A percentile compares a stretch with the other conserved stretches of the same genome.
These are phyloP conservation scores for Pleurotus sapidus DNA, from an alignment of 768 basidiomycete genomes.

Conservation along the genomic window DNA sequence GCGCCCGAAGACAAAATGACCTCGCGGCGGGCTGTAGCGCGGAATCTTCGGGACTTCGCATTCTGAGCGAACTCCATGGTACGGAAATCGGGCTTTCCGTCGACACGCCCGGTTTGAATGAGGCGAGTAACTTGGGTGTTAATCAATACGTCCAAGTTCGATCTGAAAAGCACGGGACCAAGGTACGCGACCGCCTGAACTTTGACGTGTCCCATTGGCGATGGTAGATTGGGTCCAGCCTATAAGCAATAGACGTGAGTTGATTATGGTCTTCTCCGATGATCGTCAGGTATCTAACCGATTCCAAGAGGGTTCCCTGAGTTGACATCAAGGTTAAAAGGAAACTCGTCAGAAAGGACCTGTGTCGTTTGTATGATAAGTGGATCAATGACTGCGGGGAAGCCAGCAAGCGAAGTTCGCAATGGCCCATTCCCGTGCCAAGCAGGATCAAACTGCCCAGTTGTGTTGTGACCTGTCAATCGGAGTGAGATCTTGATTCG, in stretches of 20 bases:
- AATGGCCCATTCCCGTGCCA: constrained; percentile 24
- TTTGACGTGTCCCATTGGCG: constrained; percentile 14
- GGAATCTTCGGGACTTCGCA: constrained; percentile 8
- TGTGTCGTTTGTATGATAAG: constrained; percentile 19
- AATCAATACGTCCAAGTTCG: constrained; percentile 21
- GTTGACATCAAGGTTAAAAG: constrained; percentile 26
- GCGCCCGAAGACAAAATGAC: constrained; percentile 44
- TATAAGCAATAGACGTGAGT: not conserved
- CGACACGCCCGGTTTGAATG: constrained; percentile 3
- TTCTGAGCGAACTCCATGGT: constrained; percentile 13
- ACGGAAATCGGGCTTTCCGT: constrained; percentile 10
- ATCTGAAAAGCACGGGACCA: constrained; percentile 16
- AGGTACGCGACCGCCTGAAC: constrained; percentile 23
- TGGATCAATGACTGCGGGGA: constrained; percentile 13
- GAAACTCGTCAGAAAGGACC: constrained; percentile 18
- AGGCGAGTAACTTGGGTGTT: constrained; percentile 16
- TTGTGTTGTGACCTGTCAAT: constrained; percentile 17
- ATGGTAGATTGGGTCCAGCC: constrained; percentile 18
- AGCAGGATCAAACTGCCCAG: constrained; percentile 23
- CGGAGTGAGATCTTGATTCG: too few species aligned
- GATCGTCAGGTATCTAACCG: constrained; percentile 14
- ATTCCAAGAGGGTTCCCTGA: constrained; percentile 26
- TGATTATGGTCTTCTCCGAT: not conserved
- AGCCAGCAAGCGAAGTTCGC: constrained; percentile 20
- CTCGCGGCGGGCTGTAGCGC: constrained; percentile 32